Evolutionary conservation across 495 filamentous ascomycete genomes (phyloP), one percentile per base, ranked within the genome.

Genomic region (Xylaria palmicola): DNA sequence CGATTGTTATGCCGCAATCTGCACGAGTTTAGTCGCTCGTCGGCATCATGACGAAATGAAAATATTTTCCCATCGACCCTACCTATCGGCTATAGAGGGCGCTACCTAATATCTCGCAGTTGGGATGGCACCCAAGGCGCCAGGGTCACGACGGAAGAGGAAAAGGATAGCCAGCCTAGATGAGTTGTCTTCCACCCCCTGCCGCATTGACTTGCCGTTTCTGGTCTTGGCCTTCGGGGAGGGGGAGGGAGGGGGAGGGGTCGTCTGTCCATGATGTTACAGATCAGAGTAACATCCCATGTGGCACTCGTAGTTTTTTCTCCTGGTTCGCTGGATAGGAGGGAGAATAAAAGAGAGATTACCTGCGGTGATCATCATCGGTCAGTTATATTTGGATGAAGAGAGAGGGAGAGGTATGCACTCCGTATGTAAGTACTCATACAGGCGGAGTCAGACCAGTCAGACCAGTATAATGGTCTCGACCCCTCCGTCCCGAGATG

Each of bases 181-280:
- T 61, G 59, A 61, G 59, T 61, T 61, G 59, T 61, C 48, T 40
- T 9, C 36, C 40, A 44, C 49, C 59, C n/a, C 50, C 55, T 17
- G 59, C 32, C 59, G 50, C 59, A 55, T 55, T 47, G 13, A 36
- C 59, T 55, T 54, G 19, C 59, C 50, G 40, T 44, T 47, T 55
- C n/a, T 20, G 50, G 59, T 27, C 20, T 27, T 22, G 34, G 29
- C n/a, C 13, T 8, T n/a, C n/a, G n/a, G n/a, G n/a, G n/a, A n/a
- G n/a, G n/a, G n/a, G n/a, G 3, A 47, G 19, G 37, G 3, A 37
- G 32, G 29, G 27, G 29, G 27, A 47, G 55, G 58, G 37, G 41
- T 45, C 34, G 19, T 41, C 34, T 59, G n/a, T n/a, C 26, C 30
- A 15, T 15, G 36, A n/a, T 20, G 24, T 17, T 19, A n/a, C 51